These are phyloP conservation scores for Kentomonas sorsogonicus DNA, from an alignment of 208 protist genomes.

Conservation along the genomic window DNA sequence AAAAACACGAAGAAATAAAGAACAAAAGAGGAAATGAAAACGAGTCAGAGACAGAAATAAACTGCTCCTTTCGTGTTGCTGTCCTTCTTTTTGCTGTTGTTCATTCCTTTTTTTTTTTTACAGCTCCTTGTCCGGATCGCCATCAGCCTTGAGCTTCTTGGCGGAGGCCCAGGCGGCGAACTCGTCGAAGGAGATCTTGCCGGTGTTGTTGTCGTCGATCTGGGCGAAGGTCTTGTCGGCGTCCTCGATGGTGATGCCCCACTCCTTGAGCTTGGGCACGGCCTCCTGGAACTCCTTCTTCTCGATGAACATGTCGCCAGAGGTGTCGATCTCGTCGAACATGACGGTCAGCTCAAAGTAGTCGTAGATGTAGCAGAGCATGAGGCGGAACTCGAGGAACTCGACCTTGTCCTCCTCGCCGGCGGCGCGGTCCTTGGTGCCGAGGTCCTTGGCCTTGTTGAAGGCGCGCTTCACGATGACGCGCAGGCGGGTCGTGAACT, in stretches of 20 bases:
- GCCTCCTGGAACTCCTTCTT: slow-evolving; percentile 62
- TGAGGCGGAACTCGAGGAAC: slow-evolving; percentile 72
- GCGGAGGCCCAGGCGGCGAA: slow-evolving; percentile 56
- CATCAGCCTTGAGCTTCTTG: slow-evolving; percentile 40
- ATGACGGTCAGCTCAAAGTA: slow-evolving; percentile 70
- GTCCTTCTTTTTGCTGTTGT: not conserved
- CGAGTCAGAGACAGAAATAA: not conserved
- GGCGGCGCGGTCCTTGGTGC: slow-evolving; percentile 22
- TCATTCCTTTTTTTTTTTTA: not conserved
- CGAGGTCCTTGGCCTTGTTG: slow-evolving; percentile 61
- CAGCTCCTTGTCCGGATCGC: slow-evolving; percentile 49
- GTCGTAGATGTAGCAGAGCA: slow-evolving; percentile 71
- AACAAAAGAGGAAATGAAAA: not conserved
- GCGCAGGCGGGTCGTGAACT: slow-evolving; percentile 51
- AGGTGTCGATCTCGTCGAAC: slow-evolving; percentile 79
- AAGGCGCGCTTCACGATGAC: slow-evolving; percentile 79
- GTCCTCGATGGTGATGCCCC: slow-evolving; percentile 54
- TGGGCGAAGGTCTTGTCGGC: slow-evolving; percentile 57
- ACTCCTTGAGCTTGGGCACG: slow-evolving; percentile 41
- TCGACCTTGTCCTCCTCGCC: slow-evolving; percentile 46
- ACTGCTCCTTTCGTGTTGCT: not conserved
- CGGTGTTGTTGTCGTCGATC: slow-evolving; percentile 64
- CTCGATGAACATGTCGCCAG: slow-evolving; percentile 61
- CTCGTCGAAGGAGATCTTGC: slow-evolving; percentile 77
- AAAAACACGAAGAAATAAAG: not conserved